Base-by-base conservation (phyloP, 306 rosid species). In the Citrullus amarus region DNA sequence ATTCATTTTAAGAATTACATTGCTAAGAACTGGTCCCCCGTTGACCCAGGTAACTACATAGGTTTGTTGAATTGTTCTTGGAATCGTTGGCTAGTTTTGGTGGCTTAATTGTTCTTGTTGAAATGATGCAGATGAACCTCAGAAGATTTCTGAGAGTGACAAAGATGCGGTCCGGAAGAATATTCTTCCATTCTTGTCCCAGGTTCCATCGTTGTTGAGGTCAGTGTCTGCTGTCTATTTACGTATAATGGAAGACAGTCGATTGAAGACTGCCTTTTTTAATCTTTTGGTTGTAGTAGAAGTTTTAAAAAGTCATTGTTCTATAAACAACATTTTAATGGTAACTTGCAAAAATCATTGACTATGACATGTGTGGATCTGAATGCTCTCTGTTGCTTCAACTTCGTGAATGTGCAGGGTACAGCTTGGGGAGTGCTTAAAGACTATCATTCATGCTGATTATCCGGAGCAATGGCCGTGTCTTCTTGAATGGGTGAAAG, bases 381-480 rank as follows among this genome's bases (percentile, higher is more conserved):
- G 17, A 18, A 67, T n/a, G 18, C 4, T 20, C 5, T 59, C 22
- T 66, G 75, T 14, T 8, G 16, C 77, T 13, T 73, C 30, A 57
- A 75, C 74, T 73, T 39, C 32, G 78, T 70, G 59, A 76, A 14
- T 73, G 53, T 85, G 58, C 84, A 96, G 99, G 91, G 91, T 86
- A 17, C 99, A 96, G 80, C 88, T 96, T 50, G 99, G 99, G 63
- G 99, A 93, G 84, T 93, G 97, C 92, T 86, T 96, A 50, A 96
- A 96, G 91, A 93, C 99, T 43, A 80, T 93, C 77, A 80, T 96
- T 80, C 93, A 90, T 81, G 86, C 96, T 54, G 98, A 96, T 86
- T 96, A 93, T 76, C 99, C 99, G 1, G 98, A 96, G 87, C 99
- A 93, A 79, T 96, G 99, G 99, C 93, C 94, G 6, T 86, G 10